Percentiles rank a stretch among this genome's conserved stretches.
Conservation (phyloP, 352 stramenopile genomes). For the Pilasporangium apinafurcum region DNA sequence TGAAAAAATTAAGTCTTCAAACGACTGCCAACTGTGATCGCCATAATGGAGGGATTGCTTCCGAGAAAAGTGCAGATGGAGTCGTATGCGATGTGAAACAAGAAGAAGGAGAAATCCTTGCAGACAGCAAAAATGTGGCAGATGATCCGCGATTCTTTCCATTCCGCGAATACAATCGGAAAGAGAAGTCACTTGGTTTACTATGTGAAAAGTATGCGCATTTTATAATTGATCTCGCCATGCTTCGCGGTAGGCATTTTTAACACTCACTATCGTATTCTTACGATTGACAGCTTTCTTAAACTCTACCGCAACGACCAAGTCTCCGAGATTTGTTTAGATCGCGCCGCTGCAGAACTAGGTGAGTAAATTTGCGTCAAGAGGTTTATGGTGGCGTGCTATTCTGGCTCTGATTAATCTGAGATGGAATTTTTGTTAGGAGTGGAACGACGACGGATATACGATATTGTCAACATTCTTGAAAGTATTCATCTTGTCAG, state of each 20-base stretch:
- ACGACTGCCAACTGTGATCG: too few species aligned
- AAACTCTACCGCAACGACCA: slow-evolving; percentile 63
- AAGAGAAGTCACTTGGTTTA: slow-evolving; percentile 81
- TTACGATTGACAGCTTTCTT: slow-evolving; percentile 42
- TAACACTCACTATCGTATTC: not conserved
- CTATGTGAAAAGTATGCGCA: slow-evolving; percentile 76
- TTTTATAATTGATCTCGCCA: not conserved
- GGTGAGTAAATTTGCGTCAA: slow-evolving; percentile 6
- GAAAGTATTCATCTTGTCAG: slow-evolving; percentile 93
- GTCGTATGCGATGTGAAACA: slow-evolving; percentile 6
- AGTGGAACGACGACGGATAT: slow-evolving; percentile 93
- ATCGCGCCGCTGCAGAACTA: slow-evolving; percentile 56
- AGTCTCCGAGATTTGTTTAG: slow-evolving; percentile 72
- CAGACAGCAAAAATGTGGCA: slow-evolving; percentile 19
- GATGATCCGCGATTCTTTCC: slow-evolving; percentile 49
- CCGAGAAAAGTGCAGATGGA: too few species aligned
- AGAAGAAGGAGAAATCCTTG: slow-evolving; percentile 1
- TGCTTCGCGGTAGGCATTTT: not conserved
- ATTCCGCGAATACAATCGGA: slow-evolving; percentile 84
- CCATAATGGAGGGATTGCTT: too few species aligned
- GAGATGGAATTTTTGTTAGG: too few species aligned
- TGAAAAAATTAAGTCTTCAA: too few species aligned
- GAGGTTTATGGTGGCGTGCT: not conserved
- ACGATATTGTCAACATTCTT: slow-evolving; percentile 98
- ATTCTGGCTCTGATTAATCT: not conserved